Percentiles rank a stretch among this genome's conserved stretches.
Conservation (phyloP, 345 rosid species). For the Garcia nutans region DNA sequence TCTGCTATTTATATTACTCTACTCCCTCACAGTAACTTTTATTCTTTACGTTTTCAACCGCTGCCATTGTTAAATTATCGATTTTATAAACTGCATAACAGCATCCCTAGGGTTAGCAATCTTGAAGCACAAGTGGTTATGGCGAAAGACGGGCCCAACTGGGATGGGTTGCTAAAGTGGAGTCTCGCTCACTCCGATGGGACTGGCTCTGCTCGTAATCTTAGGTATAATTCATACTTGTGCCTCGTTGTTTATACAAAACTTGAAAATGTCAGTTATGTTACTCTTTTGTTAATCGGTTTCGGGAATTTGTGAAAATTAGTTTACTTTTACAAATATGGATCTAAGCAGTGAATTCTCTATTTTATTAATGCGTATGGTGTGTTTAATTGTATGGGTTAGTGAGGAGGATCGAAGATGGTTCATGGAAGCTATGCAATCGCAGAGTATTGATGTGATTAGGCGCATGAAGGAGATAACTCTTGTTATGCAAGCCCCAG, state of each 20-base stretch:
- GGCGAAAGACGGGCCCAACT: slow-evolving; percentile 79
- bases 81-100: background rate
- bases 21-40: background rate
- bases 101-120: background rate
- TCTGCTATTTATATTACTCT: background rate
- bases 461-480: slow-evolving; percentile 85
- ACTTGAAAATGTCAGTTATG: background rate
- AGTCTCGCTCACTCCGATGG: slow-evolving; percentile 88
- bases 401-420: slow-evolving; percentile 89
- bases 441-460: slow-evolving; percentile 64
- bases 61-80: background rate
- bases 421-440: slow-evolving; percentile 98
- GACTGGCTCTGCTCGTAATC: slow-evolving; percentile 48
- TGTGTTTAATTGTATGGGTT: background rate
- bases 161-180: slow-evolving; percentile 96
- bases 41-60: too few relatives aligned
- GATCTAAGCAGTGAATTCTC: background rate
- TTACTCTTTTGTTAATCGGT: background rate
- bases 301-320: background rate
- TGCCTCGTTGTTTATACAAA: background rate
- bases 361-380: background rate
- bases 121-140: slow-evolving; percentile 17
- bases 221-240: slow-evolving; percentile 41
- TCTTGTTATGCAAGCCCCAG: slow-evolving; percentile 72
- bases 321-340: background rate